These are phyloP conservation scores for Lipomyces yamadae DNA, from an alignment of 805 yeast species.

Conservation along the genomic window DNA sequence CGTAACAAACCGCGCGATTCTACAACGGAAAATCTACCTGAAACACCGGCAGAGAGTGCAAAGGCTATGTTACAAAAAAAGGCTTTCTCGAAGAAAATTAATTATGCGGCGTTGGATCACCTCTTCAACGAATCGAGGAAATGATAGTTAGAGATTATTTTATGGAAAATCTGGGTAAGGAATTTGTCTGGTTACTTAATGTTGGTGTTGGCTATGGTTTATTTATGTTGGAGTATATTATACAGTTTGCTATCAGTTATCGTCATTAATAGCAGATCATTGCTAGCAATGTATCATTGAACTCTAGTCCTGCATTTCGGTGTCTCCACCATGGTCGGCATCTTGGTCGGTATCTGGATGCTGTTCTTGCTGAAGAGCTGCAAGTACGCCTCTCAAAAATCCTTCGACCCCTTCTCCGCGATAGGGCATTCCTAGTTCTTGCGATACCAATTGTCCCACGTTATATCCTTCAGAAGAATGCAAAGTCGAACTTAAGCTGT, in stretches of 20 bases:
- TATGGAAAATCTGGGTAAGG: not conserved
- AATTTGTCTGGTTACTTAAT: not conserved
- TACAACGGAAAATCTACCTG: conserved; percentile 48
- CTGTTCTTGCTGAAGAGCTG: conserved; percentile 18
- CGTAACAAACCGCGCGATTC: conserved; percentile 42
- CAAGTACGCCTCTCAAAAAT: conserved; percentile 53
- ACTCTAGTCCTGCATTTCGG: not conserved
- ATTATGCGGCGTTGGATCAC: conserved; percentile 74
- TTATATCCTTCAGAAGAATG: conserved; percentile 49
- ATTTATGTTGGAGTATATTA: not conserved
- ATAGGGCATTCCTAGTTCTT: conserved; percentile 55
- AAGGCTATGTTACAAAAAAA: conserved; percentile 75
- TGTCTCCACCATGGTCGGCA: not conserved
- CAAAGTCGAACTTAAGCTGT: conserved; percentile 52
- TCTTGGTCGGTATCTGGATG: not conserved
- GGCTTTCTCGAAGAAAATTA: conserved; percentile 84
- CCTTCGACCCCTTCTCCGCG: conserved; percentile 61
- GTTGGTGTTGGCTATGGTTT: not conserved
- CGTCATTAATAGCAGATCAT: not conserved
- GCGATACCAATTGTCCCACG: conserved; percentile 54
- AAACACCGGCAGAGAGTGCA: conserved; percentile 77
- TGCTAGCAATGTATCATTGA: not conserved
- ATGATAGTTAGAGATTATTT: not conserved
- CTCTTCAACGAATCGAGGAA: conserved; percentile 39
- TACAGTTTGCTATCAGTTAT: not conserved